A percentile compares a stretch with the other conserved stretches of the same genome.
These are phyloP conservation scores for Capronia epimyces DNA, from an alignment of 2,329 filamentous ascomycete genomes.

Conservation along the genomic window DNA sequence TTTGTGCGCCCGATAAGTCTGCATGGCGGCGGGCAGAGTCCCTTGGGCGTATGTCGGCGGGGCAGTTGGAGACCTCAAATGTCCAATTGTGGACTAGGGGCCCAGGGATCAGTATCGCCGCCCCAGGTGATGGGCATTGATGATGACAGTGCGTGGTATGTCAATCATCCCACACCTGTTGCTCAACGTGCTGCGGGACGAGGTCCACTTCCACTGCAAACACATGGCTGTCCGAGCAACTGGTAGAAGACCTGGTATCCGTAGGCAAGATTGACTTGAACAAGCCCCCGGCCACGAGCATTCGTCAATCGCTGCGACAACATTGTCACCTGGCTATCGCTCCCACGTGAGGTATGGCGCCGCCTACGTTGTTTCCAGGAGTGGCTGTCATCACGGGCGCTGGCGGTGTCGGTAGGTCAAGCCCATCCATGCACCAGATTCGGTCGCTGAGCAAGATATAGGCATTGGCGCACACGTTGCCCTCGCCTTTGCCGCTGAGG, in stretches of 20 bases:
- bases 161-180: too few relatives aligned
- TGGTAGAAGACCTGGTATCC: too few relatives aligned
- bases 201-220: too few relatives aligned
- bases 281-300: too few relatives aligned
- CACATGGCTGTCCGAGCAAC: too few relatives aligned
- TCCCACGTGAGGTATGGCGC: background rate
- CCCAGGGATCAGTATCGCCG: background rate
- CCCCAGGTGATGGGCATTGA: background rate
- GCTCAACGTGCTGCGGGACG: too few relatives aligned
- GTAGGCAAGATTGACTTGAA: too few relatives aligned
- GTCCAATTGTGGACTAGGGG: background rate
- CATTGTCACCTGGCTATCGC: background rate
- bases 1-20: background rate
- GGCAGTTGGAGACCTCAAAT: background rate
- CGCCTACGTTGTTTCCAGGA: slow-evolving; percentile 36
- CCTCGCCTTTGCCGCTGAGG: slow-evolving; percentile 47
- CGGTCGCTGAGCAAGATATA: slow-evolving; percentile 26
- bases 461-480: slow-evolving; percentile 54
- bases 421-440: background rate
- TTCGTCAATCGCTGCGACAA: too few relatives aligned
- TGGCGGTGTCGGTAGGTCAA: slow-evolving; percentile 41
- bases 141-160: too few relatives aligned
- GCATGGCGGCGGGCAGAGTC: too few relatives aligned
- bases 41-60: too few relatives aligned
- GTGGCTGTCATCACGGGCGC: slow-evolving; percentile 47